Percentiles rank a stretch among this genome's conserved stretches.
phyloP scores from a whole-genome alignment of 768 basidiomycete species.

The Nidularia pulvinata region DNA sequence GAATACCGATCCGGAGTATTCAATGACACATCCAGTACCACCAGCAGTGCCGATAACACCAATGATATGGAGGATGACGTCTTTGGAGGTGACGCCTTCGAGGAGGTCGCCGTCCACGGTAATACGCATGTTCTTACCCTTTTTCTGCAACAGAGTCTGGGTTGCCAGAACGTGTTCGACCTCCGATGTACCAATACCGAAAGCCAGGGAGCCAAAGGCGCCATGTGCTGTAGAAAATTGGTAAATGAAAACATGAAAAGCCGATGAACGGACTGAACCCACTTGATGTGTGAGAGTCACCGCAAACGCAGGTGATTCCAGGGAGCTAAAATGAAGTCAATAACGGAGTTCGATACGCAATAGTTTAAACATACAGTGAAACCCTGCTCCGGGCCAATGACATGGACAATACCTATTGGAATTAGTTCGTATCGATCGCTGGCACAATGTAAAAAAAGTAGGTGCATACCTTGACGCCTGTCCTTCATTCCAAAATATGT shows the following conservation, averaged over 20 bases:
- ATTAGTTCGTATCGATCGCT: slow-evolving; percentile 10
- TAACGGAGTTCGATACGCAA: neutral
- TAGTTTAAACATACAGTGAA: slow-evolving; percentile 60
- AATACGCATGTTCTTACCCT: slow-evolving; percentile 92
- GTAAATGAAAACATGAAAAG: neutral
- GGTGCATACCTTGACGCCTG: slow-evolving; percentile 71
- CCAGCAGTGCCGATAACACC: slow-evolving; percentile 93
- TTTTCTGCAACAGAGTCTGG: slow-evolving; percentile 85
- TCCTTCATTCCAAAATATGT: slow-evolving; percentile 93
- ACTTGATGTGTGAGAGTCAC: slow-evolving; percentile 95
- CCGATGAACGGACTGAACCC: slow-evolving; percentile 19
- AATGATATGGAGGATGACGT: slow-evolving; percentile 90
- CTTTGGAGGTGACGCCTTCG: slow-evolving; percentile 87
- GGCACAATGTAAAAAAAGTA: neutral
- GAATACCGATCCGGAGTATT: slow-evolving; percentile 90
- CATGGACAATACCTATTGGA: slow-evolving; percentile 71
- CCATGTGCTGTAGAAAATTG: slow-evolving; percentile 63
- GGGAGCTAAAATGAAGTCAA: slow-evolving; percentile 47
- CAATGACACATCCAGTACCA: slow-evolving; percentile 89
- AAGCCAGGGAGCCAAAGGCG: slow-evolving; percentile 90
- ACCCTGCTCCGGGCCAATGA: slow-evolving; percentile 94
- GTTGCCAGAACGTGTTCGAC: slow-evolving; percentile 95
- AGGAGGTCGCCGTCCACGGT: slow-evolving; percentile 80
- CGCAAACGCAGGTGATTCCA: slow-evolving; percentile 84
- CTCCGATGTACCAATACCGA: slow-evolving; percentile 93